Evolutionary conservation across 768 basidiomycete species (phyloP).

Genomic region (Mycena albidolilacea): DNA sequence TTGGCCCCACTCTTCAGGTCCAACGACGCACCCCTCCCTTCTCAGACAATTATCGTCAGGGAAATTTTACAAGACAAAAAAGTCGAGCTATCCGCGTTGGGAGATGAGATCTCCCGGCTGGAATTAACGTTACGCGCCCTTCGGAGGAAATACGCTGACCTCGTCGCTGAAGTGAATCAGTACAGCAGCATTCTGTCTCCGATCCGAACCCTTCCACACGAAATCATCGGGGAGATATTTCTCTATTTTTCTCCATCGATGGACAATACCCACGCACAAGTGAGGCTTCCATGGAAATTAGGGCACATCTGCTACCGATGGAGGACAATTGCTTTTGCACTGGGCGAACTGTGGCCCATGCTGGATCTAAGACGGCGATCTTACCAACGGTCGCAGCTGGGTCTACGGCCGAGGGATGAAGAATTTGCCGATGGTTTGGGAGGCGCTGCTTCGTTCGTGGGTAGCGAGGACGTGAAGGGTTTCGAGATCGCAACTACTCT

Average conservation of each 20-base stretch:
- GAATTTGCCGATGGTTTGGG: too few relatives aligned
- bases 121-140: not conserved
- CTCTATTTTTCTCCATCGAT: slow-evolving; percentile 19
- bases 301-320: too few relatives aligned
- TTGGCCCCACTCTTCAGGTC: not conserved
- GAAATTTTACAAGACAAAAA: not conserved
- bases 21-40: not conserved
- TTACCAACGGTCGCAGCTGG: too few relatives aligned
- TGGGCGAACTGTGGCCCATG: slow-evolving; percentile 14
- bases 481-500: too few relatives aligned
- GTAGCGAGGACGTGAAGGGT: too few relatives aligned
- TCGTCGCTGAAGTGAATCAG: not conserved
- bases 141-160: not conserved
- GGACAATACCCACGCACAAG: not conserved
- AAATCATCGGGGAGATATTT: slow-evolving; percentile 26
- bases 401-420: too few relatives aligned
- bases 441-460: too few relatives aligned
- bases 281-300: too few relatives aligned
- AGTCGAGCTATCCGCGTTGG: not conserved
- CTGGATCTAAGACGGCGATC: not conserved
- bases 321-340: not conserved
- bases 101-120: not conserved
- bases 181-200: slow-evolving; percentile 11
- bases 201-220: slow-evolving; percentile 11
- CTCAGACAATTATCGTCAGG: not conserved